phyloP scores from a whole-genome alignment of 192 early-diverging fungal genomes.

The Phlyctochytrium planicorne region DNA sequence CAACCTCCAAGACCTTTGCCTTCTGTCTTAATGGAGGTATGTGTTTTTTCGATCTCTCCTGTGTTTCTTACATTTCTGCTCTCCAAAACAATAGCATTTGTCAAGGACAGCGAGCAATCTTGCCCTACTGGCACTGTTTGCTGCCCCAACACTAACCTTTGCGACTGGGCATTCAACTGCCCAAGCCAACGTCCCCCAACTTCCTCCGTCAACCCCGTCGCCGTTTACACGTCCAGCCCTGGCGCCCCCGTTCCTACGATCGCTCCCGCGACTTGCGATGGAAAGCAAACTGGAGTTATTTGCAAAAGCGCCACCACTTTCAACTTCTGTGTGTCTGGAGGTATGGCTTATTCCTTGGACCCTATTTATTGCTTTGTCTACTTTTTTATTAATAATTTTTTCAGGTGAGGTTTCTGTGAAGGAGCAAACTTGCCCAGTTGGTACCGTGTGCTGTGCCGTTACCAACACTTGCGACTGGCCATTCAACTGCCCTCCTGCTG shows the following conservation, averaged over 20 bases:
- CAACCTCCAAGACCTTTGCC: background rate
- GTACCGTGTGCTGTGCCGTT: slow-evolving; percentile 1
- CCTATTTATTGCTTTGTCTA: too few species aligned
- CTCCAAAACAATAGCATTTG: too few species aligned
- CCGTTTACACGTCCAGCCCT: background rate
- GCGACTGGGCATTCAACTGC: background rate
- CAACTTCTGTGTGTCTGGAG: background rate
- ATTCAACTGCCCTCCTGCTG: slow-evolving; percentile 1
- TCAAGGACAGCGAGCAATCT: background rate
- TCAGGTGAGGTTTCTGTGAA: too few species aligned
- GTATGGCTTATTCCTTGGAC: too few species aligned
- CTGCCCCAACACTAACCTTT: background rate
- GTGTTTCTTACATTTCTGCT: too few species aligned
- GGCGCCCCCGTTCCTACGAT: background rate
- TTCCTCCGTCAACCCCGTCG: background rate
- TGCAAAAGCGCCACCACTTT: background rate
- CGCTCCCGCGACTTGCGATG: background rate
- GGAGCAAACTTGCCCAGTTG: background rate
- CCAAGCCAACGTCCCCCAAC: background rate
- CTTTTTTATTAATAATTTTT: too few species aligned
- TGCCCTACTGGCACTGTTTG: background rate
- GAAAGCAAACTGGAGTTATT: background rate
- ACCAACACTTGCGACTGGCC: slow-evolving; percentile 5
- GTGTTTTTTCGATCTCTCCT: background rate
- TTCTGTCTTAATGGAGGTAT: slow-evolving; percentile 2